Conservation (phyloP, 2,329 filamentous ascomycete genomes). For the Penicillium sumatraense region DNA sequence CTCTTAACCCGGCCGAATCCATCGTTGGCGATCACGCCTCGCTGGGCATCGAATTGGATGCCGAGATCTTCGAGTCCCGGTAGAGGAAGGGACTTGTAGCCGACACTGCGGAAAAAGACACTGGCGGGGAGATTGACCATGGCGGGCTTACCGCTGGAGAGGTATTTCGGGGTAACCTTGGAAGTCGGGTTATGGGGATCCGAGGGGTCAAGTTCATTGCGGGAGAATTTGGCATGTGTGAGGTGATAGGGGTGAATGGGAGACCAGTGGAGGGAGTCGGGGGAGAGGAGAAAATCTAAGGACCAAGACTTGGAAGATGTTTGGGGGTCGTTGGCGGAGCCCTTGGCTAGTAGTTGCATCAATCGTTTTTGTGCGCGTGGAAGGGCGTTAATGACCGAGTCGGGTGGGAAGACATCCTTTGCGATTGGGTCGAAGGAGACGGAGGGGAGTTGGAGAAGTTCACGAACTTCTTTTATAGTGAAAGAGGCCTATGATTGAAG, state of each 20-base stretch:
- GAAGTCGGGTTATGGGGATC: conserved; percentile 57
- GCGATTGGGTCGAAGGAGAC: conserved; percentile 75
- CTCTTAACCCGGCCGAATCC: conserved; percentile 71
- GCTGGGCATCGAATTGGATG: conserved; percentile 74
- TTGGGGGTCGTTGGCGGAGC: conserved; percentile 59
- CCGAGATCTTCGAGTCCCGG: conserved; percentile 73
- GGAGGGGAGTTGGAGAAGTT: conserved; percentile 76
- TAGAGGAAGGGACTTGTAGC: conserved; percentile 82
- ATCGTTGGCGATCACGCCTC: conserved; percentile 83
- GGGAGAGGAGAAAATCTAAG: conserved; percentile 82
- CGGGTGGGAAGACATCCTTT: conserved; percentile 65
- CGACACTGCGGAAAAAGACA: conserved; percentile 89
- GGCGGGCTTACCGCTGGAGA: conserved; percentile 54
- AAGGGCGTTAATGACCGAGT: conserved; percentile 66
- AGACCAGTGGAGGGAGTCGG: conserved; percentile 67
- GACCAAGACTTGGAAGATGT: conserved; percentile 73
- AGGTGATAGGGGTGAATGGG: conserved; percentile 55
- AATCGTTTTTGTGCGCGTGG: conserved; percentile 77
- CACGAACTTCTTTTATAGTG: conserved; percentile 91
- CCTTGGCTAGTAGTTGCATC: conserved; percentile 80
- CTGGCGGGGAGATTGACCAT: conserved; percentile 63
- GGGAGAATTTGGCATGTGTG: conserved; percentile 68
- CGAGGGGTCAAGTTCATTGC: conserved; percentile 56
- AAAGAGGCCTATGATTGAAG: conserved; percentile 71
- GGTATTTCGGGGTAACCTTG: conserved; percentile 50